Conservation (phyloP, 1,284 basidiomycete species). For the Ganoderma leucocontextum region DNA sequence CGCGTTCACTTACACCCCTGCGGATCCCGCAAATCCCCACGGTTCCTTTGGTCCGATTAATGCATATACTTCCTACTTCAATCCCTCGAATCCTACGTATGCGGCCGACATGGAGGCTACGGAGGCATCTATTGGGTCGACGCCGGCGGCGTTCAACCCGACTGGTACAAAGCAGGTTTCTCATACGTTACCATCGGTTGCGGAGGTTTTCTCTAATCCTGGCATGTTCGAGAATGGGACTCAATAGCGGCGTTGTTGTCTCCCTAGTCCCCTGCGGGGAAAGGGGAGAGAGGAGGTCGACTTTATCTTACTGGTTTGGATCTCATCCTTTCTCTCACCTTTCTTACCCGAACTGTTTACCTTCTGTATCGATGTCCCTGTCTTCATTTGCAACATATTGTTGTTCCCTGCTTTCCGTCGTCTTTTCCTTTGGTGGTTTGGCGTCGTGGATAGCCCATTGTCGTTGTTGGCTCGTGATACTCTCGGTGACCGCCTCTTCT, state of each 20-base stretch:
- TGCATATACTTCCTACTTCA: constrained; percentile 11
- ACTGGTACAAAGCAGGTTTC: constrained; percentile 15
- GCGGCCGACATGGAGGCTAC: constrained; percentile 14
- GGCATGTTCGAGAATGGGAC: constrained; percentile 27
- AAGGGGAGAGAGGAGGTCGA: constrained; percentile 37
- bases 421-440: constrained; percentile 19
- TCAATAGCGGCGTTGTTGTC: constrained; percentile 35
- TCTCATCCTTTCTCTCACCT: constrained; percentile 19
- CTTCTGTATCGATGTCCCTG: constrained; percentile 33
- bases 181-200: constrained; percentile 28
- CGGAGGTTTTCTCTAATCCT: constrained; percentile 30
- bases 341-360: constrained; percentile 24
- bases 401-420: constrained; percentile 17
- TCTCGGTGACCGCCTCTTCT: constrained; percentile 28
- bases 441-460: constrained; percentile 32
- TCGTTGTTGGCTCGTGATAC: constrained; percentile 27
- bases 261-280: constrained; percentile 37
- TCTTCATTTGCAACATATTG: constrained; percentile 23
- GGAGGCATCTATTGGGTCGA: constrained; percentile 14
- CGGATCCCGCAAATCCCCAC: constrained; percentile 29
- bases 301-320: constrained; percentile 30
- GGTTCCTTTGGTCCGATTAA: constrained; percentile 10
- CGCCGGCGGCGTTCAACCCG: constrained; percentile 18
- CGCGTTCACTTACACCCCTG: constrained; percentile 19
- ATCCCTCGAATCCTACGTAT: constrained; percentile 15